Base-by-base conservation (phyloP, 805 yeast genomes). In the Ogataea salicorniae region DNA sequence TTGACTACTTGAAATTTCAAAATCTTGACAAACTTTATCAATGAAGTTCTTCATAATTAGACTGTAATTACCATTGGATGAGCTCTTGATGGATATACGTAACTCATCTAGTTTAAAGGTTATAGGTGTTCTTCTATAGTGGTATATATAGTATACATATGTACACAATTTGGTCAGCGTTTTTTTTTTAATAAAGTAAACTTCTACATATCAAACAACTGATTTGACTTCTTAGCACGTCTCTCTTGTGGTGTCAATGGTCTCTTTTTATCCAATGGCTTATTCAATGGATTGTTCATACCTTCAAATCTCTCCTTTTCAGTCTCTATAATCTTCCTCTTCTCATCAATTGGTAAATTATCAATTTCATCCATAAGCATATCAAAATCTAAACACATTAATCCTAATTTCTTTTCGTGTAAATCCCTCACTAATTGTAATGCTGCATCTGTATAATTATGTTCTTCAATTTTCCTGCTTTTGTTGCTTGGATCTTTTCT, bases 381-480 rank as follows among this genome's bases (percentile, higher is more conserved):
- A 29, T 49, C 53, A 16, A 46, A 42, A 34, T 55, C 74, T 69
- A 49, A 64, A 58, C 43, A 61, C 55, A 63, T 51, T 44, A 56
- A 60, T 1, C 70, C 71, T 15, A 62, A 68, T 45, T 72, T 73
- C 1, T 88, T 87, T 49, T 74, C 80, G 48, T 78, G 72, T 80
- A 85, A 83, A 29, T 73, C 61, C 49, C 79, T 79, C 2, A 83
- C 66, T 81, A 90, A 79, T 52, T 75, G 77, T 3, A 77, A 65
- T 0, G 95, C 89, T 42, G 80, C 74, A 1, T 85, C 86, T 18
- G 67, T 61, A 17, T 48, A 31, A 34, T 53, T 53, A 22, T 41
- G 37, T 6, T 31, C 33, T 14, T 40, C 17, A 8, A 17, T 20
- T 3, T 8, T 35, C 22, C 29, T 36, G 16, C 26, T 23, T 46